These are phyloP conservation scores for Aspergillus arachidicola DNA, from an alignment of 2,329 filamentous ascomycete genomes.

Conservation along the genomic window DNA sequence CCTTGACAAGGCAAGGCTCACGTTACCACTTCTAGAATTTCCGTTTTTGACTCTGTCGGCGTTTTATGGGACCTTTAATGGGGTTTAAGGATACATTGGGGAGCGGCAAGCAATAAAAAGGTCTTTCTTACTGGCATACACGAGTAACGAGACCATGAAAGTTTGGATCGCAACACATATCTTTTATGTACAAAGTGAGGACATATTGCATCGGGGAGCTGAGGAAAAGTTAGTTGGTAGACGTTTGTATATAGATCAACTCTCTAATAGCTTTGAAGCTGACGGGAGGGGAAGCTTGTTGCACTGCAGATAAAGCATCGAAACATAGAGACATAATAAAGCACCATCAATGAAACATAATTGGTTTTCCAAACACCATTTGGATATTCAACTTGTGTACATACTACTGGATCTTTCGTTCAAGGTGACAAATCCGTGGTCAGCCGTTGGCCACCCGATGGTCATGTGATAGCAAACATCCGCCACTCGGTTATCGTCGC, in stretches of 20 bases:
- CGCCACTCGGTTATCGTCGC: conserved; percentile 22
- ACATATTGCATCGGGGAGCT: not conserved
- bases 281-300: not conserved
- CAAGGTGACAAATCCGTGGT: conserved; percentile 11
- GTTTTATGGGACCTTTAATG: conserved; percentile 10
- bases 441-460: conserved; percentile 12
- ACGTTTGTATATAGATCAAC: conserved; percentile 2
- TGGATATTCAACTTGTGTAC: not conserved
- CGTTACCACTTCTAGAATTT: conserved; percentile 47
- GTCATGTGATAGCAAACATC: conserved; percentile 5
- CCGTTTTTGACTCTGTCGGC: conserved; percentile 7
- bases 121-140: conserved; percentile 18
- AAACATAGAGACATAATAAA: not conserved
- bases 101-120: conserved; percentile 11
- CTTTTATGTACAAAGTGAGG: not conserved
- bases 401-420: not conserved
- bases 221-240: not conserved
- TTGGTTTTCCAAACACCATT: not conserved
- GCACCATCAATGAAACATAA: not conserved
- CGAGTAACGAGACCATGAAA: conserved; percentile 27
- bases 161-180: conserved; percentile 7
- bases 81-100: conserved; percentile 5
- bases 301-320: not conserved
- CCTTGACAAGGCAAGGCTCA: conserved; percentile 53
- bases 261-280: not conserved